Evolutionary conservation across 2,329 filamentous ascomycete species (phyloP).

Genomic region (Rosellinia necatrix): DNA sequence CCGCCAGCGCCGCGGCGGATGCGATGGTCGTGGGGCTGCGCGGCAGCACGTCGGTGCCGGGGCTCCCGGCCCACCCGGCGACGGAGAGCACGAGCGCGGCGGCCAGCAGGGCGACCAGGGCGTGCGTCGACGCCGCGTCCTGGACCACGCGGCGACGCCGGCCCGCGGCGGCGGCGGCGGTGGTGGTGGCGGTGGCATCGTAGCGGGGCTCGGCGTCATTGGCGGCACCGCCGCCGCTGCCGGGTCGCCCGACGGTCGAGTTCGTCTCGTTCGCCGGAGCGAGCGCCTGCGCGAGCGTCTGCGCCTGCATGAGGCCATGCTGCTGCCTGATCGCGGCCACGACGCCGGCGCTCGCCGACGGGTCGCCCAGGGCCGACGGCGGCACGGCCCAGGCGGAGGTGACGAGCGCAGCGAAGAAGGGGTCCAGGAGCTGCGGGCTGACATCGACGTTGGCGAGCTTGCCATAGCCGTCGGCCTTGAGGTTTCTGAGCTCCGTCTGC

Average conservation of each 20-base stretch:
- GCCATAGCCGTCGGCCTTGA: not conserved
- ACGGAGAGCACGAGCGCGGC: constrained; percentile 14
- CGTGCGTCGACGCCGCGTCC: constrained; percentile 10
- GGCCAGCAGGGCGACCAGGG: constrained; percentile 6
- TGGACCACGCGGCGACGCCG: constrained; percentile 11
- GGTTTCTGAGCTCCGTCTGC: no score
- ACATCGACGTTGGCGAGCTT: not conserved
- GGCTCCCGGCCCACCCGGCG: constrained; percentile 14
- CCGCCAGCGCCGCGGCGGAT: constrained; percentile 19
- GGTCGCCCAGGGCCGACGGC: not conserved
- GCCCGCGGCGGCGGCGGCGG: not conserved
- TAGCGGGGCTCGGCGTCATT: not conserved
- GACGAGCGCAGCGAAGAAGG: not conserved
- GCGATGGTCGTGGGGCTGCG: constrained; percentile 22
- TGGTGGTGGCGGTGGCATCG: not conserved
- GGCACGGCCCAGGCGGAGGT: constrained; percentile 6
- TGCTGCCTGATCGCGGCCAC: not conserved
- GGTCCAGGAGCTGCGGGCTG: not conserved
- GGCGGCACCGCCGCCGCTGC: not conserved
- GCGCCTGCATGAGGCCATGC: not conserved
- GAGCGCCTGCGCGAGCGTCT: not conserved
- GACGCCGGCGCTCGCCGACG: not conserved
- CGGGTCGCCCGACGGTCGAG: not conserved
- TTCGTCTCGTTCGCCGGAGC: not conserved
- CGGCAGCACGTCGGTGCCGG: constrained; percentile 20